Conservation (phyloP, 108 stramenopile species). For the Stephanodiscus minutulus region DNA sequence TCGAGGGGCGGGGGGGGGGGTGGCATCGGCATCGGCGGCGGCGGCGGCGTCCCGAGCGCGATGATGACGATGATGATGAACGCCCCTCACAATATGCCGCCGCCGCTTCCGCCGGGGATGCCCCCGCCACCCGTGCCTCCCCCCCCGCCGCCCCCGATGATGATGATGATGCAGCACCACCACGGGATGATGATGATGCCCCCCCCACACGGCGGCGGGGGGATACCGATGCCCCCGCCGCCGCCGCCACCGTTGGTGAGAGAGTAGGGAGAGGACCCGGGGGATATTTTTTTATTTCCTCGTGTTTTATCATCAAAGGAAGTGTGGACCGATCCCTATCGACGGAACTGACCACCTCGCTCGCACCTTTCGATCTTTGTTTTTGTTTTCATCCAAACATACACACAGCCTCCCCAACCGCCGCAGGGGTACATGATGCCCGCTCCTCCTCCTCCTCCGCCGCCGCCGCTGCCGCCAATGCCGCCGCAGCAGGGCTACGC, state of each 20-base stretch:
- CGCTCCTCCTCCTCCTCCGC: background rate
- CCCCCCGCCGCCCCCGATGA: constrained; percentile 16
- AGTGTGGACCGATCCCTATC: no score
- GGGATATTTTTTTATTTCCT: background rate
- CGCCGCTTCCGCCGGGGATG: constrained; percentile 16
- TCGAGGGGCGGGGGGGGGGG: no score
- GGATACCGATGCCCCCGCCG: constrained; percentile 21
- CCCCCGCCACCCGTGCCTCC: constrained; percentile 24
- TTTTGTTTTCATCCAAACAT: background rate
- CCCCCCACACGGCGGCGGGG: background rate
- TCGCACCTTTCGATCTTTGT: background rate
- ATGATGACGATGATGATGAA: constrained; percentile 12
- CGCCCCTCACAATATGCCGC: constrained; percentile 18
- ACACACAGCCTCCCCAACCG: background rate
- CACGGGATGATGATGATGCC: background rate
- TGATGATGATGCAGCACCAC: background rate
- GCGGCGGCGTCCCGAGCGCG: background rate
- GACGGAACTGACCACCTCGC: background rate
- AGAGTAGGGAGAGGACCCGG: no score
- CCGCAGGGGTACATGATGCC: background rate
- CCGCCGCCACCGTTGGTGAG: constrained; percentile 18
- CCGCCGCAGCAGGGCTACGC: constrained; percentile 7
- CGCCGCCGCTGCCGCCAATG: constrained; percentile 6
- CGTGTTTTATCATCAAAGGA: no score
- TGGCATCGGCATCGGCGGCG: no score